Percentiles rank a stretch among this genome's conserved stretches.
Conservation (phyloP, 768 basidiomycete species). For the Lenzites betulinus region DNA sequence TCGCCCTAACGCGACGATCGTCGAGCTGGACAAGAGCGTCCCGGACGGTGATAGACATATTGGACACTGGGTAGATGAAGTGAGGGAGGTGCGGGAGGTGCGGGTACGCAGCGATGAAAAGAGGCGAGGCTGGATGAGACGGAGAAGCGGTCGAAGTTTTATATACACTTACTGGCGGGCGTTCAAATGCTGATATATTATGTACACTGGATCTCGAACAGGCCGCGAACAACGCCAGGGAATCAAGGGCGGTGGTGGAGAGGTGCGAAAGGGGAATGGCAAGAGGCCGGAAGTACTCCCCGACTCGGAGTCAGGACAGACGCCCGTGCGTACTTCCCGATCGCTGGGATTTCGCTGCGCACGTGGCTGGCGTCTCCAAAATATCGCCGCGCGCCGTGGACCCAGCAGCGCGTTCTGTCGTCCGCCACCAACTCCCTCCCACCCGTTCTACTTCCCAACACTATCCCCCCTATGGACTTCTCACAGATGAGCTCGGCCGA, state of each 20-base stretch:
- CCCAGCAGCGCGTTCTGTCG: neutral
- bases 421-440: neutral
- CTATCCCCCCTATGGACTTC: constrained; percentile 72
- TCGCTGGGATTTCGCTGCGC: neutral
- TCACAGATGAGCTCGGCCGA: constrained; percentile 87
- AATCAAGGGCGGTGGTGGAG: neutral
- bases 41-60: constrained; percentile 74
- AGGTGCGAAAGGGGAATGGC: neutral
- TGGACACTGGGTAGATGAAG: constrained; percentile 39
- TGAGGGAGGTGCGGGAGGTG: constrained; percentile 7
- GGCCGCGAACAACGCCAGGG: too few species aligned
- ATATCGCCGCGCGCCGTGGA: neutral
- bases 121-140: constrained; percentile 8
- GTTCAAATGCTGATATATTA: neutral
- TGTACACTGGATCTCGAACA: neutral
- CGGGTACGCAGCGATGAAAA: neutral
- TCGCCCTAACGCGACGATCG: constrained; percentile 84
- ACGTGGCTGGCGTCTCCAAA: neutral
- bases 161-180: constrained; percentile 21
- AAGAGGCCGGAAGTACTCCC: constrained; percentile 8
- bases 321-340: neutral
- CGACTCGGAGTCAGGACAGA: constrained; percentile 3
- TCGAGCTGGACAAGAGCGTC: constrained; percentile 82
- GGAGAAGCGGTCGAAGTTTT: neutral
- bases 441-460: neutral